These are phyloP conservation scores for Malassezia restricta DNA, from an alignment of 1,284 basidiomycete species.

Conservation along the genomic window DNA sequence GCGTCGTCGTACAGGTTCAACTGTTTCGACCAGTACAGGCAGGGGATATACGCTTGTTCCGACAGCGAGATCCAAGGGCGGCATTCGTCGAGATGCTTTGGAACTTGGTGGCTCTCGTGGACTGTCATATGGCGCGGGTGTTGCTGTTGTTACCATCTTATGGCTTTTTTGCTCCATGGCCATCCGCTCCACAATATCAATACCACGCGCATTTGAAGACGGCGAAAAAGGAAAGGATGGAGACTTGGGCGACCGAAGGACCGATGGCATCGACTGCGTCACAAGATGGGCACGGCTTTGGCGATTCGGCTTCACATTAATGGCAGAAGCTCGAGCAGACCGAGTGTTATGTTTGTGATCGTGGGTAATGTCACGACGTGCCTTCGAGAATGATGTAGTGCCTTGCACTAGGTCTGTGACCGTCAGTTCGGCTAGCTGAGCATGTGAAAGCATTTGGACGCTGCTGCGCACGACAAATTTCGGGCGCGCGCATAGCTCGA, in stretches of 20 bases:
- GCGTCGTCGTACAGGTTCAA: conserved; percentile 1
- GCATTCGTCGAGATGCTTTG: conserved; percentile 5
- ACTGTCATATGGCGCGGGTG: not conserved
- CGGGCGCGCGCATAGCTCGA: conserved; percentile 40
- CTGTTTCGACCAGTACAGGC: conserved; percentile 7
- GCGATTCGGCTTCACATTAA: not conserved
- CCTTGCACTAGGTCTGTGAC: conserved; percentile 7
- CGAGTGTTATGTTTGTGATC: too few species aligned
- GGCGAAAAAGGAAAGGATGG: not conserved
- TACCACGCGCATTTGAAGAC: not conserved
- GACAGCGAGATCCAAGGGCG: conserved; percentile 5
- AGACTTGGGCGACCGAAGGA: not conserved
- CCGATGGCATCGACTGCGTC: not conserved
- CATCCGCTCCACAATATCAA: conserved; percentile 14
- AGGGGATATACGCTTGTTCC: not conserved
- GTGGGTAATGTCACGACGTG: too few species aligned
- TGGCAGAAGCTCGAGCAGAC: too few species aligned
- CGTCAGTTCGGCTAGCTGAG: conserved; percentile 1
- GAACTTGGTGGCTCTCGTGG: not conserved
- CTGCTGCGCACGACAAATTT: conserved; percentile 33
- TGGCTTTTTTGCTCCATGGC: not conserved
- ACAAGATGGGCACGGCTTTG: not conserved
- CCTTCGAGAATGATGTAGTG: not conserved
- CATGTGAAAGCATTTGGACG: not conserved
- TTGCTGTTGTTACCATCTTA: not conserved